phyloP scores from a whole-genome alignment of 2,329 filamentous ascomycete species.

The Fusarium haematococcum region DNA sequence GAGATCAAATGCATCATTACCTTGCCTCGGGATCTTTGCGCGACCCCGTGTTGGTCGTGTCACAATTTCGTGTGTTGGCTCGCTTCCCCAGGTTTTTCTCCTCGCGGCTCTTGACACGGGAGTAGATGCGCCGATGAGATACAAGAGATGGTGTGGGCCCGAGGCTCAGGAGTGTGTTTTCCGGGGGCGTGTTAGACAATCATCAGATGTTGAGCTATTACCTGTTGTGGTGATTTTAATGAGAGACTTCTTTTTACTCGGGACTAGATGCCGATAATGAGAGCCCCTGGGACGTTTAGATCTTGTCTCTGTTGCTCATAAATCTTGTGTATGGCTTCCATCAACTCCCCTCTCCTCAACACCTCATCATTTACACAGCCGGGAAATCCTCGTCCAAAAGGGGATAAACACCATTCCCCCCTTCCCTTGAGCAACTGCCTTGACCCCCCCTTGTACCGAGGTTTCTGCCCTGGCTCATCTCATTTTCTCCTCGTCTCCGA shows the following conservation, averaged over 20 bases:
- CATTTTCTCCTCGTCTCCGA: conserved; percentile 8
- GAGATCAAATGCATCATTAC: conserved; percentile 1
- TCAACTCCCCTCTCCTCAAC: not conserved
- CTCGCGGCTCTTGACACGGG: not conserved
- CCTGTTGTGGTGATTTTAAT: not conserved
- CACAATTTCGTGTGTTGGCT: not conserved
- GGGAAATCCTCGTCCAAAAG: not conserved
- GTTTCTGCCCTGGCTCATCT: not conserved
- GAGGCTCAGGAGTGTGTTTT: not conserved
- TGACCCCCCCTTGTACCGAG: not conserved
- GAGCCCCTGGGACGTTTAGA: not conserved
- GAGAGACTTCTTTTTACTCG: not conserved
- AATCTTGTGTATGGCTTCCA: not conserved
- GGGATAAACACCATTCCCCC: not conserved
- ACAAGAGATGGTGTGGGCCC: not conserved
- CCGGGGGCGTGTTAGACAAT: not conserved
- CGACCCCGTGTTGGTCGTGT: not conserved
- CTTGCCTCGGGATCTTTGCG: not conserved
- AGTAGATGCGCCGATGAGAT: conserved; percentile 2
- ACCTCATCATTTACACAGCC: not conserved
- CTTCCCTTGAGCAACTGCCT: not conserved
- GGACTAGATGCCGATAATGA: not conserved
- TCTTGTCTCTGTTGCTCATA: not conserved
- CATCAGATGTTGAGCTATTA: not conserved
- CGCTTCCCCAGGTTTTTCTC: conserved; percentile 9